Evolutionary conservation across 441 rosid species (phyloP), one percentile per base, ranked within the genome.

Genomic region (Jatropha podagrica): DNA sequence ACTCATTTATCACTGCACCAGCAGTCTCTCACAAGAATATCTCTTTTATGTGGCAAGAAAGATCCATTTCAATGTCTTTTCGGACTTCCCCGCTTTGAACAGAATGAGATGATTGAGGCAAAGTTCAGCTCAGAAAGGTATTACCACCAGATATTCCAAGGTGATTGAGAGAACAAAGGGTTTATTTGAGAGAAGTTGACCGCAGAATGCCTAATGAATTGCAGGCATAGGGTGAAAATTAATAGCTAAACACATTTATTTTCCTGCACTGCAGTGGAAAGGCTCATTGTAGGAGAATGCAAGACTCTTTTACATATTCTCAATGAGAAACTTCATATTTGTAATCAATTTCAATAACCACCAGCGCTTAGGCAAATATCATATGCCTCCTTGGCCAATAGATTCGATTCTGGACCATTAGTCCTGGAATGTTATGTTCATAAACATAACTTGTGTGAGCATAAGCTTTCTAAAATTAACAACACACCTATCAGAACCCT

Each of bases 301-400:
- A 58, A 48, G 62, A n/a, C 49, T 42, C 10, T 8, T 37, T 38
- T 18, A 65, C 5, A 18, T 44, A 26, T 55, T 74, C 52, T 66
- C 41, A 26, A 42, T 41, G 41, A 54, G 23, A 4, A 42, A 18
- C 38, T 32, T 5, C 0, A 17, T 17, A 17, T 54, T 14, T 59
- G 32, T 4, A 26, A 59, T 38, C 63, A 11, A 3, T 59, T 23
- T 59, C 38, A 23, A 59, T 59, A 26, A 59, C 15, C 37, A 58
- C 20, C 23, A 40, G 41, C 40, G 23, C 23, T 40, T 40, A 52
- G 3, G 46, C 68, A 32, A 62, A 73, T 46, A 74, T 42, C 42
- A 60, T 60, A 27, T 38, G 51, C 76, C 48, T 38, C 44, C 69
- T 54, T 76, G 15, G 40, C 74, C 54, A 55, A 51, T 49, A 20